These are phyloP conservation scores for Chrysanthemum seticuspe DNA, from an alignment of 129 eudicot genomes.

Conservation along the genomic window DNA sequence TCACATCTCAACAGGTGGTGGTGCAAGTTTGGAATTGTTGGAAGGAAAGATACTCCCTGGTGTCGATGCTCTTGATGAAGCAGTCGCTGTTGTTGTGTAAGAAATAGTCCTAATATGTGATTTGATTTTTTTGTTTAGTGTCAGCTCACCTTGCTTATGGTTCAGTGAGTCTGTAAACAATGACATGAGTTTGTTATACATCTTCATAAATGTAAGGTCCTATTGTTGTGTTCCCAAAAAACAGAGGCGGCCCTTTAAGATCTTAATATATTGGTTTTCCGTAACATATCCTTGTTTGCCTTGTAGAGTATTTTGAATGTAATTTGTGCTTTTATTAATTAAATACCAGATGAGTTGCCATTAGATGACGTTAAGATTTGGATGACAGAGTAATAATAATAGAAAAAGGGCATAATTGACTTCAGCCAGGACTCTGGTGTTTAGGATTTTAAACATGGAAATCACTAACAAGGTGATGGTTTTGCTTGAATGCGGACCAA, in stretches of 20 bases:
- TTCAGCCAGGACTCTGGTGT: background rate
- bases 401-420: background rate
- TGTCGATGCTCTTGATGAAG: conserved; percentile 62
- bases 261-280: conserved; percentile 20
- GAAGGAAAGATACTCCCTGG: conserved; percentile 75
- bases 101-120: conserved; percentile 20
- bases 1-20: conserved; percentile 78
- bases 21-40: conserved; percentile 75
- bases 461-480: conserved; percentile 10
- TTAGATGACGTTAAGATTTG: background rate
- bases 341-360: background rate
- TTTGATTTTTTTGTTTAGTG: conserved; percentile 30
- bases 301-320: background rate
- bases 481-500: conserved; percentile 15
- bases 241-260: conserved; percentile 16
- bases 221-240: conserved; percentile 23
- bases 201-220: conserved; percentile 35
- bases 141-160: conserved; percentile 23
- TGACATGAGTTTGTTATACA: conserved; percentile 45
- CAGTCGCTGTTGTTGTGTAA: conserved; percentile 57
- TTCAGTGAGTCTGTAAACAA: conserved; percentile 42
- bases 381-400: too few relatives aligned
- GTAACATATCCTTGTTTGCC: background rate
- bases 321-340: background rate
- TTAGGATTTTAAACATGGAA: background rate